Evolutionary conservation across 106 monocot genomes (phyloP).

Genomic region (Acorus calamus): DNA sequence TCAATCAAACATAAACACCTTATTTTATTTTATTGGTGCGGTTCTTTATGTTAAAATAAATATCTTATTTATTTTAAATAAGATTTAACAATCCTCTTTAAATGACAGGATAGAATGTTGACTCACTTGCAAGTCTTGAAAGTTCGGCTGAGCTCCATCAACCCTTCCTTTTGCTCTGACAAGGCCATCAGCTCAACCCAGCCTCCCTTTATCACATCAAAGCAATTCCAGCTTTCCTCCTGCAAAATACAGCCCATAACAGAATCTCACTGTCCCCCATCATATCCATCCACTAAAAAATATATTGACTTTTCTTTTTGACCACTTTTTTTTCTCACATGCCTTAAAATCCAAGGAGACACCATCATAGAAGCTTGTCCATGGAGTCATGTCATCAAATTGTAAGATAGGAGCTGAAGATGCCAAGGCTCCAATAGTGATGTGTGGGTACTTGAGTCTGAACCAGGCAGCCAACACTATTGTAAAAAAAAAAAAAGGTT

Average conservation of each 20-base stretch:
- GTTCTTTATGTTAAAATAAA: too few species aligned
- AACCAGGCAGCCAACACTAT: constrained; percentile 98
- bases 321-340: neutral
- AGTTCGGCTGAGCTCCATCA: constrained; percentile 40
- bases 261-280: neutral
- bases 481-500: neutral
- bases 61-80: too few species aligned
- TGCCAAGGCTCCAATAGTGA: constrained; percentile 79
- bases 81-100: too few species aligned
- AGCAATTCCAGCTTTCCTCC: constrained; percentile 81
- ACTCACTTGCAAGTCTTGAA: constrained; percentile 63
- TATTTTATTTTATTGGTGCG: too few species aligned
- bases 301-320: neutral
- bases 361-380: constrained; percentile 80
- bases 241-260: constrained; percentile 10
- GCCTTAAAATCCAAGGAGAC: constrained; percentile 91
- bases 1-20: too few species aligned
- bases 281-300: neutral
- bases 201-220: constrained; percentile 68
- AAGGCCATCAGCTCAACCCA: constrained; percentile 72
- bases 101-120: neutral
- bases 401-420: constrained; percentile 90
- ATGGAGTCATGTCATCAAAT: constrained; percentile 76
- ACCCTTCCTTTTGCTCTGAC: constrained; percentile 36
- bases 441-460: constrained; percentile 87